These are phyloP conservation scores for Xylaria sp. DNA, from an alignment of 2,329 filamentous ascomycete species.

Conservation along the genomic window DNA sequence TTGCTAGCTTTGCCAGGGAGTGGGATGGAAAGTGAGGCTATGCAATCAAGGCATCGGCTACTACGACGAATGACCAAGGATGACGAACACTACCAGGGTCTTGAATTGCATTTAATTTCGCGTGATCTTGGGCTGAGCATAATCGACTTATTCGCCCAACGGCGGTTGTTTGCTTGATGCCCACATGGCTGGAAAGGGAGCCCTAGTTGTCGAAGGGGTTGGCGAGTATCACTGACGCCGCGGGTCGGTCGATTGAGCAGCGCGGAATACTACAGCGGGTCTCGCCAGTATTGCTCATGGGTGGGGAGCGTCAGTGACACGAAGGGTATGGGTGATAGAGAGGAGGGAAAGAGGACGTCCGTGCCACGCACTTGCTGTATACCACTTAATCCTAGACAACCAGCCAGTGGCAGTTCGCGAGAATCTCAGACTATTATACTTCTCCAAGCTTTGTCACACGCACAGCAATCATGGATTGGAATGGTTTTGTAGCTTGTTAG, in stretches of 20 bases:
- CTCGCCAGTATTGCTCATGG: constrained; percentile 14
- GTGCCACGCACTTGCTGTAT: constrained; percentile 34
- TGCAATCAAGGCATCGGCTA: constrained; percentile 11
- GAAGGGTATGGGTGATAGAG: constrained; percentile 5
- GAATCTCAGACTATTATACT: constrained; percentile 34
- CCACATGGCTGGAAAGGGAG: constrained; percentile 14
- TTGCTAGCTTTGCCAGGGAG: constrained; percentile 38
- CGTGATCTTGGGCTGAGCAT: constrained; percentile 32
- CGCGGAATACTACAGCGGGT: constrained; percentile 14
- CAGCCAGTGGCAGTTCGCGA: constrained; percentile 43
- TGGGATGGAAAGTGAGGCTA: not conserved
- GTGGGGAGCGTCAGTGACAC: constrained; percentile 15
- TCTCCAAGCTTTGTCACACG: not conserved
- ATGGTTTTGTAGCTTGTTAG: not conserved
- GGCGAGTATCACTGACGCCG: constrained; percentile 15
- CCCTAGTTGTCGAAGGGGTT: constrained; percentile 12
- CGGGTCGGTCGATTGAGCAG: constrained; percentile 23
- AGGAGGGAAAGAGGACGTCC: constrained; percentile 12
- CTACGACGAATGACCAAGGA: constrained; percentile 26
- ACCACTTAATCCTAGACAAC: constrained; percentile 43
- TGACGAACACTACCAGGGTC: constrained; percentile 11
- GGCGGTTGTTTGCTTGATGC: constrained; percentile 24
- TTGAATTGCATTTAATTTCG: constrained; percentile 42
- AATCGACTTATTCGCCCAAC: constrained; percentile 38
- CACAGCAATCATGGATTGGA: not conserved